Evolutionary conservation across 1,284 basidiomycete species (phyloP).

Genomic region (Baeospora myosura): DNA sequence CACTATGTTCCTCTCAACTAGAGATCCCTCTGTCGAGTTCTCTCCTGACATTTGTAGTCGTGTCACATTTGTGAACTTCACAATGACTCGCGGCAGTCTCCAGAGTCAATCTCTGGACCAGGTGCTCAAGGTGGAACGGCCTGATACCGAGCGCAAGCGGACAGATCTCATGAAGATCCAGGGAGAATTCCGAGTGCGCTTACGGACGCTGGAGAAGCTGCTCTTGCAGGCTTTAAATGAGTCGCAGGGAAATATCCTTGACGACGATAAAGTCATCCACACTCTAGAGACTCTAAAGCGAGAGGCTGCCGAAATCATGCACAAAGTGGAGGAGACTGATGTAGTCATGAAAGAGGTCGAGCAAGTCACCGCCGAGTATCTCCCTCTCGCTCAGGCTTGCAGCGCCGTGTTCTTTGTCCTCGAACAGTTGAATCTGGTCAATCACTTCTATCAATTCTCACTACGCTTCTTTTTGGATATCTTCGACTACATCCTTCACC

Average conservation of each 20-base stretch:
- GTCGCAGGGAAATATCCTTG: slow-evolving; percentile 93
- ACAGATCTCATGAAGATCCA: slow-evolving; percentile 99
- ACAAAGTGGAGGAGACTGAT: slow-evolving; percentile 97
- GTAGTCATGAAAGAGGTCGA: slow-evolving; percentile 95
- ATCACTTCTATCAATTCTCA: slow-evolving; percentile 99
- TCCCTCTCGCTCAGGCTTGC: slow-evolving; percentile 93
- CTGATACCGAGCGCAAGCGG: slow-evolving; percentile 93
- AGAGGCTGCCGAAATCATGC: slow-evolving; percentile 94
- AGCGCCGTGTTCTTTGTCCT: slow-evolving; percentile 97
- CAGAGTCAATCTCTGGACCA: slow-evolving; percentile 98
- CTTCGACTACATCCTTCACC: slow-evolving; percentile 89
- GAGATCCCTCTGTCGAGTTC: slow-evolving; percentile 96
- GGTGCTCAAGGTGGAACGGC: slow-evolving; percentile 93
- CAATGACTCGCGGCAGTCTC: slow-evolving; percentile 96
- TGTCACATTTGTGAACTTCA: slow-evolving; percentile 99
- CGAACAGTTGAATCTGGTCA: slow-evolving; percentile 89
- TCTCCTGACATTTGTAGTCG: slow-evolving; percentile 98
- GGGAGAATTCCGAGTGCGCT: slow-evolving; percentile 92
- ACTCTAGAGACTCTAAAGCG: slow-evolving; percentile 95
- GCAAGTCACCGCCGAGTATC: slow-evolving; percentile 89
- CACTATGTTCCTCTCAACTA: slow-evolving; percentile 97
- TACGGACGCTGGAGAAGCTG: slow-evolving; percentile 89
- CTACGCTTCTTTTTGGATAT: slow-evolving; percentile 97
- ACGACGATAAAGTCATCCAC: slow-evolving; percentile 98
- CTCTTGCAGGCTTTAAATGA: slow-evolving; percentile 95